phyloP scores from a whole-genome alignment of 2,329 filamentous ascomycete species.

The Endothia cerciana region DNA sequence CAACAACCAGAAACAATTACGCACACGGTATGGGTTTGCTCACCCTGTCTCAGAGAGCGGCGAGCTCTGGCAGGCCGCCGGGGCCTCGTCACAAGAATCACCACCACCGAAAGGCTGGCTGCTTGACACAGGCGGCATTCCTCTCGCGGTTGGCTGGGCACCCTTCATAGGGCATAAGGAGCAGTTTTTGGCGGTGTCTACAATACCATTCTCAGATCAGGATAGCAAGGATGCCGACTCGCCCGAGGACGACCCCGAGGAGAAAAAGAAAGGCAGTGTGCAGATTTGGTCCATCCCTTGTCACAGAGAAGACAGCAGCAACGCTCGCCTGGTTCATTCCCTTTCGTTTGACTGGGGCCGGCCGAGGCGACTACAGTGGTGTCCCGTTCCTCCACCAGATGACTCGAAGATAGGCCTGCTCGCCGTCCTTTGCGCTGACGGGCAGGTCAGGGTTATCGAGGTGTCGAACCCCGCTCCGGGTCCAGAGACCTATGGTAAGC shows the following conservation, averaged over 20 bases:
- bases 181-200: conserved; percentile 57
- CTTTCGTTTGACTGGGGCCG: conserved; percentile 55
- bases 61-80: conserved; percentile 37
- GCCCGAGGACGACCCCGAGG: conserved; percentile 17
- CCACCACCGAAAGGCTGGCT: conserved; percentile 49
- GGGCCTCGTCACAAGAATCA: conserved; percentile 30
- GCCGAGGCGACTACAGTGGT: conserved; percentile 57
- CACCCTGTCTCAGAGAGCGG: conserved; percentile 36
- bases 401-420: conserved; percentile 44
- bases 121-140: conserved; percentile 57
- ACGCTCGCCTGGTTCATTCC: conserved; percentile 21
- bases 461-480: conserved; percentile 40
- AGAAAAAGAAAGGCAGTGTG: conserved; percentile 23
- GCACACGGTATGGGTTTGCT: conserved; percentile 24
- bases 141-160: conserved; percentile 58
- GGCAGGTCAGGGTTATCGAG: conserved; percentile 53
- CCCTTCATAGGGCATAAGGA: conserved; percentile 41
- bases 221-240: conserved; percentile 33
- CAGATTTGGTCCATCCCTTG: conserved; percentile 29
- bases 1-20: conserved; percentile 33
- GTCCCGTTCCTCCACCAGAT: conserved; percentile 45
- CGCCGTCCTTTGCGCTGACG: conserved; percentile 56
- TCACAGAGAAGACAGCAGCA: conserved; percentile 13
- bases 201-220: conserved; percentile 56
- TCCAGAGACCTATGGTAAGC: conserved; percentile 45